Conservation (phyloP, 768 basidiomycete species). For the Cyathus striatus region DNA sequence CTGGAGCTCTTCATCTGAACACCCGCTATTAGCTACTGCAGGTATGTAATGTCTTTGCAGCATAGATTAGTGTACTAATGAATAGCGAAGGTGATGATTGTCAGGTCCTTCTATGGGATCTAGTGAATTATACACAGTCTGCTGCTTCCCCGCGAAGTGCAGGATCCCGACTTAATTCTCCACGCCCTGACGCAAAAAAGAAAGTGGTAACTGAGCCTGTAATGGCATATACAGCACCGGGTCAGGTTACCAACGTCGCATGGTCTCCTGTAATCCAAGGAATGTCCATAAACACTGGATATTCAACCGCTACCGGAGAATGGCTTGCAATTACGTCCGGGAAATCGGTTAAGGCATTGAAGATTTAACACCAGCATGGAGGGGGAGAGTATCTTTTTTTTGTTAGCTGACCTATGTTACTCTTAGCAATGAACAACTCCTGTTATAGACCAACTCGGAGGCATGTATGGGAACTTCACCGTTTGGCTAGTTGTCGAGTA, state of each 20-base stretch:
- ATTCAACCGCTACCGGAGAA: constrained; percentile 72
- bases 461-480: too few species aligned
- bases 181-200: constrained; percentile 77
- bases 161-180: constrained; percentile 72
- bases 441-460: too few species aligned
- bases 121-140: constrained; percentile 56
- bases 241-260: constrained; percentile 78
- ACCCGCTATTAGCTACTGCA: constrained; percentile 81
- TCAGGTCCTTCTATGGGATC: constrained; percentile 92
- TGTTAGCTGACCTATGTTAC: too few species aligned
- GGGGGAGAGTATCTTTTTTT: too few species aligned
- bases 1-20: constrained; percentile 78
- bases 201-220: constrained; percentile 68
- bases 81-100: constrained; percentile 75
- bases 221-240: constrained; percentile 77
- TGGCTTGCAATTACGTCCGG: constrained; percentile 86
- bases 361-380: too few species aligned
- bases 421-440: too few species aligned
- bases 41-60: constrained; percentile 45
- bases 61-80: not conserved
- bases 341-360: constrained; percentile 75
- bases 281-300: constrained; percentile 70
- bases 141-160: constrained; percentile 67
- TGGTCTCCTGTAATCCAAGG: constrained; percentile 87
- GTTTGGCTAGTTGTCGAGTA: too few species aligned